A percentile compares a stretch with the other conserved stretches of the same genome.
phyloP scores from a whole-genome alignment of 352 stramenopile genomes.

The Blastocystis hominis region DNA sequence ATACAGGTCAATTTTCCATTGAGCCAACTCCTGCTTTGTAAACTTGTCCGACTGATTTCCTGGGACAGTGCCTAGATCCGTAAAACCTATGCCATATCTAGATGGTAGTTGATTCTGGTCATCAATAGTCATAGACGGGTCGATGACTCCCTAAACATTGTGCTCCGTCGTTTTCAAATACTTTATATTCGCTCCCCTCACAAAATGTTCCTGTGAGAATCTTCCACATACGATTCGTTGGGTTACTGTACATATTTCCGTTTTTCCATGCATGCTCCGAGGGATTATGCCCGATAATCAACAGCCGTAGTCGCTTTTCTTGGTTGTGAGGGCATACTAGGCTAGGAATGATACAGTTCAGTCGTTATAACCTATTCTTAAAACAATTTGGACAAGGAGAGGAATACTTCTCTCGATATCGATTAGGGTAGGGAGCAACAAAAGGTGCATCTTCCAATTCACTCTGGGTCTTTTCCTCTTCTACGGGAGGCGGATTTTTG shows the following conservation, averaged over 20 bases:
- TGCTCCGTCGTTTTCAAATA: neutral
- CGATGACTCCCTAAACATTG: conserved; percentile 28
- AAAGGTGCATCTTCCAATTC: conserved; percentile 29
- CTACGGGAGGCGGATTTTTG: neutral
- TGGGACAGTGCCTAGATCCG: conserved; percentile 16
- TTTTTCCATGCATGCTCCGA: conserved; percentile 77
- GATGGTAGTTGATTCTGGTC: conserved; percentile 18
- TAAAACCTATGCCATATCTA: conserved; percentile 42
- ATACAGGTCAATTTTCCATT: conserved; percentile 34
- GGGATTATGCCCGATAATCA: conserved; percentile 78
- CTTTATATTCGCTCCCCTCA: neutral
- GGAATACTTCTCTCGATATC: conserved; percentile 58
- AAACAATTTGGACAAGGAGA: conserved; percentile 56
- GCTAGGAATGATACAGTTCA: conserved; percentile 16
- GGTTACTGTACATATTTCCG: conserved; percentile 68
- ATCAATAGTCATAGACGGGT: neutral
- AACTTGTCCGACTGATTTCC: conserved; percentile 38
- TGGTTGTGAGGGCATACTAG: conserved; percentile 66
- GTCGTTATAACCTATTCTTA: neutral
- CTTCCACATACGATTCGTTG: conserved; percentile 77
- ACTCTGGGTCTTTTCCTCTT: neutral
- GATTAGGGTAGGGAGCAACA: conserved; percentile 58
- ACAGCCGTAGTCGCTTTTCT: conserved; percentile 68
- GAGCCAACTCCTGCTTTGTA: neutral
- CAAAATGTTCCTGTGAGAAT: conserved; percentile 66